phyloP scores from a whole-genome alignment of 192 early-diverging fungal species.

The Entomortierella parvispora region DNA sequence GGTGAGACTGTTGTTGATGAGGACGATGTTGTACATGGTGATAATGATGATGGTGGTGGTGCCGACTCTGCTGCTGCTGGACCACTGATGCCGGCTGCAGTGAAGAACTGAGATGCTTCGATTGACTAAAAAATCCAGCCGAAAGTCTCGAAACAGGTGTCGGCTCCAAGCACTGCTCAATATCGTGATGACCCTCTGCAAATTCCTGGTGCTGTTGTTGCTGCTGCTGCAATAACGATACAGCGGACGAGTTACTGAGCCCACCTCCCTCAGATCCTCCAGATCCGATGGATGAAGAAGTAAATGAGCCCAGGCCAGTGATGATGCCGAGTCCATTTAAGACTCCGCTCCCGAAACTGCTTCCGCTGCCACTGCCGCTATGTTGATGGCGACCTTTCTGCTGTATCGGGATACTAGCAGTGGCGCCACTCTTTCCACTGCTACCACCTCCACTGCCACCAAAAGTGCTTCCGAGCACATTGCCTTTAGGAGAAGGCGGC shows the following conservation, averaged over 20 bases:
- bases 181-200: slow-evolving; percentile 42
- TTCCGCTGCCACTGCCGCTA: slow-evolving; percentile 34
- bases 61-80: not conserved
- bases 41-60: slow-evolving; percentile 7
- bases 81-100: not conserved
- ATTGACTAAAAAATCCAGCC: slow-evolving; percentile 6
- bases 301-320: slow-evolving; percentile 37
- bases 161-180: slow-evolving; percentile 24
- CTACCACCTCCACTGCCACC: too few species aligned
- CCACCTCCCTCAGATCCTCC: slow-evolving; percentile 13
- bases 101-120: slow-evolving; percentile 8
- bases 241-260: slow-evolving; percentile 19
- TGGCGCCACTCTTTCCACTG: slow-evolving; percentile 4
- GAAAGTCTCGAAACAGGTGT: slow-evolving; percentile 6
- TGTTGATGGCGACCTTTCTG: slow-evolving; percentile 32
- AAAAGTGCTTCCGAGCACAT: slow-evolving; percentile 11
- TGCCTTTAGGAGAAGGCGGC: slow-evolving; percentile 32
- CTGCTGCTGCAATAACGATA: slow-evolving; percentile 19
- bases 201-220: slow-evolving; percentile 16
- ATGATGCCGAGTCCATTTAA: slow-evolving; percentile 36
- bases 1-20: slow-evolving; percentile 18
- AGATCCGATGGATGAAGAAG: slow-evolving; percentile 33
- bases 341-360: slow-evolving; percentile 34
- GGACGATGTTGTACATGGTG: not conserved
- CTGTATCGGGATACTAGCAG: slow-evolving; percentile 46